Evolutionary conservation across 2,329 filamentous ascomycete species (phyloP).

Genomic region (Aspergillus tubingensis): DNA sequence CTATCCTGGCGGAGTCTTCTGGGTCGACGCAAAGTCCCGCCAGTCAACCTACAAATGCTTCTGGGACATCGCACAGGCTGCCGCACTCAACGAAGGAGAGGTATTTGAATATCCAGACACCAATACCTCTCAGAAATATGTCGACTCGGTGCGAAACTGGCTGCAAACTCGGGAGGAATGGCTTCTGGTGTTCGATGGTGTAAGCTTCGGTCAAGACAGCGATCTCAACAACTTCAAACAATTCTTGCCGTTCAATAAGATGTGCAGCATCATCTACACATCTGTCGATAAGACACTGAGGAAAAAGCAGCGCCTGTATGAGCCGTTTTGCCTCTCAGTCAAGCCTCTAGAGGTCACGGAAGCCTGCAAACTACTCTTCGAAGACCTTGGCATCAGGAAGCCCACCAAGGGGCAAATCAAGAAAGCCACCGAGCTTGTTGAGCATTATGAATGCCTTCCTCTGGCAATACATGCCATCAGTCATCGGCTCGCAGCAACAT

Average conservation of each 20-base stretch:
- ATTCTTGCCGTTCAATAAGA: conserved; percentile 65
- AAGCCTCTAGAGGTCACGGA: conserved; percentile 58
- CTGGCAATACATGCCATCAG: conserved; percentile 69
- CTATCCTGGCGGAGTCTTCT: conserved; percentile 69
- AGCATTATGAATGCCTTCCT: conserved; percentile 65
- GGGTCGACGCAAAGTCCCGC: conserved; percentile 64
- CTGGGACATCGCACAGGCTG: conserved; percentile 65
- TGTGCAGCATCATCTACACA: conserved; percentile 68
- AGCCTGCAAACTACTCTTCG: conserved; percentile 62
- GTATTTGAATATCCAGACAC: conserved; percentile 41
- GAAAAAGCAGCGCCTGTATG: conserved; percentile 60
- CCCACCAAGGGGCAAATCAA: conserved; percentile 58
- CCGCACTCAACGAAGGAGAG: conserved; percentile 50
- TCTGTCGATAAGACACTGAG: conserved; percentile 62
- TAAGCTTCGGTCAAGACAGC: conserved; percentile 61
- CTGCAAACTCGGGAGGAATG: conserved; percentile 63
- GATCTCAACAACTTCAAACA: conserved; percentile 53
- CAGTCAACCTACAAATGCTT: conserved; percentile 63
- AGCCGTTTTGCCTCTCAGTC: conserved; percentile 61
- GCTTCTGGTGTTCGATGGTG: conserved; percentile 68
- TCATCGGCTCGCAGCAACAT: conserved; percentile 61
- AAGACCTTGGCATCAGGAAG: conserved; percentile 61
- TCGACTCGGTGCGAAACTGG: conserved; percentile 63
- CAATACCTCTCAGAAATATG: conserved; percentile 51
- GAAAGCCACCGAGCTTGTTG: conserved; percentile 63